Evolutionary conservation across 2,329 filamentous ascomycete species (phyloP), one percentile per base, ranked within the genome.

Genomic region (Penicillium expansum): DNA sequence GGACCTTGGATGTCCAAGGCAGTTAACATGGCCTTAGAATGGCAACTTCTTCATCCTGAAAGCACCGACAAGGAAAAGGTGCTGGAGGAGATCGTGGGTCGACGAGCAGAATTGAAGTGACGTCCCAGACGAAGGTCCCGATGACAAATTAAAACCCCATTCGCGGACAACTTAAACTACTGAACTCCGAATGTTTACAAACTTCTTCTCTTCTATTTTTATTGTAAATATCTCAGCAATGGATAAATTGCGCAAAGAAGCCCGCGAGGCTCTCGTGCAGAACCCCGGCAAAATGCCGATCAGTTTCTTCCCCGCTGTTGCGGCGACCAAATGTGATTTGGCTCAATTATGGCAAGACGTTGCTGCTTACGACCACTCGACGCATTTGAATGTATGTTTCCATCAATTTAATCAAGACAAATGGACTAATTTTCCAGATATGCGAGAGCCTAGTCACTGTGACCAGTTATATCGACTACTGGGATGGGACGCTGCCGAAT

Each of bases 1-100:
- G 87, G 90, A 0, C 86, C 80, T n/a, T 97, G 93, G 93, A 89
- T 95, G 82, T 85, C 85, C 52, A 81, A 82, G 44, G 92, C 92
- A 4, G 77, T 96, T 45, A 88, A 95, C 32, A 79, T 92, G 4
- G 89, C 91, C 59, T 84, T 95, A 74, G 86, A 86, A 59, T 97
- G 92, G 92, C 94, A 97, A 74, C 82, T 97, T 51, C 83, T 90
- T 37, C 86, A 97, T 69, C 91, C 92, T 0, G 80, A 80, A 4
- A 79, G 30, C 18, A 51, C 78, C 56, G 87, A 92, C 60, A 75
- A 80, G 30, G 66, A 72, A 7, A 82, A 78, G 3, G 86, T 82
- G 1, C 75, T 91, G 52, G 81, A 86, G 45, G 84, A 87, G 67
- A 81, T 91, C 24, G 72, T 75, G 45, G 71, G 67, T 52, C 79